Conservation (phyloP, 1,284 basidiomycete genomes). For the Ganoderma lingzhi region DNA sequence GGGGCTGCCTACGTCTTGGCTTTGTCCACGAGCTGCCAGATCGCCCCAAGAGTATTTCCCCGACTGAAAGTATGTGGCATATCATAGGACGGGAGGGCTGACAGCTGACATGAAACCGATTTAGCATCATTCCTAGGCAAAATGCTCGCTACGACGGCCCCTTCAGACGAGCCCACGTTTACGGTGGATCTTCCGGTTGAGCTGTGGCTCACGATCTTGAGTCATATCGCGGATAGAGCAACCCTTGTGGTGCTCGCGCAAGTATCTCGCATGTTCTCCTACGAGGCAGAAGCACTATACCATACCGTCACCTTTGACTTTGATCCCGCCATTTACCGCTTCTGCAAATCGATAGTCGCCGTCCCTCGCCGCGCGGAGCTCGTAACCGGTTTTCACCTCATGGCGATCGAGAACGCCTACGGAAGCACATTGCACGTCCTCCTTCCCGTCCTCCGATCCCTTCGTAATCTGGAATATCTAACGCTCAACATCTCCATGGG, state of each 20-base stretch:
- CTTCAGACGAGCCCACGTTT: neutral
- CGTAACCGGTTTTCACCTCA: conserved; percentile 3
- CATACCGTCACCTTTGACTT: conserved; percentile 3
- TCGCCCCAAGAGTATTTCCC: neutral
- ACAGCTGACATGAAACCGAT: neutral
- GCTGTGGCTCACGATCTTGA: conserved; percentile 13
- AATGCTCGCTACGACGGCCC: neutral
- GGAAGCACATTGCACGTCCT: neutral
- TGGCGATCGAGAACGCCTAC: neutral
- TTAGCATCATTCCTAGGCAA: neutral
- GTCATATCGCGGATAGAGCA: neutral
- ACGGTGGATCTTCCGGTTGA: conserved; percentile 12
- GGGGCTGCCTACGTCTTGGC: neutral
- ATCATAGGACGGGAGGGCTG: neutral
- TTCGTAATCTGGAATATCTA: neutral
- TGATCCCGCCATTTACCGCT: neutral
- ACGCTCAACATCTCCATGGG: conserved; percentile 5
- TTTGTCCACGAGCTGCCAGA: neutral
- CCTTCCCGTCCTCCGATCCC: neutral
- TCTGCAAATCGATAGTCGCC: neutral
- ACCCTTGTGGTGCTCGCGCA: conserved; percentile 3
- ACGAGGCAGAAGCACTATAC: conserved; percentile 12
- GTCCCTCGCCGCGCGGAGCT: neutral
- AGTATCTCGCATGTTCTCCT: neutral
- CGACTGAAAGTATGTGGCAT: neutral